Conservation (phyloP, 148 eudicot genomes). For the Tetragonia tetragonoides region DNA sequence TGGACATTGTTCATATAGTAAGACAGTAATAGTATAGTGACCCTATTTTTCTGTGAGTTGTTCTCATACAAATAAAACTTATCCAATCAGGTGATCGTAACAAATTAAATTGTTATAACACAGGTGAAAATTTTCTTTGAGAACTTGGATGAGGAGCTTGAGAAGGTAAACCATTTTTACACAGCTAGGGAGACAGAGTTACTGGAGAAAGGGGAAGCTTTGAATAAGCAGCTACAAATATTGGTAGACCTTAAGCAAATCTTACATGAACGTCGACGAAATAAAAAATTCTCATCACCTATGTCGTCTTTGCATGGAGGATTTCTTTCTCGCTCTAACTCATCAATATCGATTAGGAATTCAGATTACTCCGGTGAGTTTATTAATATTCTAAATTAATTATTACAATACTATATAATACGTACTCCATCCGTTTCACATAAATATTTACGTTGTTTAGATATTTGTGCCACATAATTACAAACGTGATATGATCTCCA, state of each 20-base stretch:
- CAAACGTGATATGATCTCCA: too few relatives aligned
- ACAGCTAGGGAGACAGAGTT: slow-evolving; percentile 61
- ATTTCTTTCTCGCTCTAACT: slow-evolving; percentile 40
- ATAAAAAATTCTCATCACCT: slow-evolving; percentile 26
- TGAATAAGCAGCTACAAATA: slow-evolving; percentile 62
- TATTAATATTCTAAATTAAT: not conserved
- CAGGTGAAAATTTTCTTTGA: slow-evolving; percentile 62
- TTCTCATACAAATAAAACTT: too few relatives aligned
- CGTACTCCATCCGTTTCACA: too few relatives aligned
- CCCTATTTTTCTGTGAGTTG: too few relatives aligned
- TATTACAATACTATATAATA: too few relatives aligned
- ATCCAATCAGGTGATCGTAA: too few relatives aligned
- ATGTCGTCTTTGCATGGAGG: slow-evolving; percentile 32
- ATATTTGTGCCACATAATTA: too few relatives aligned
- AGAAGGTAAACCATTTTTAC: slow-evolving; percentile 82
- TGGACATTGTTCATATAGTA: too few relatives aligned
- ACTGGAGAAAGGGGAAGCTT: slow-evolving; percentile 58
- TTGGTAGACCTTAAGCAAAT: slow-evolving; percentile 59
- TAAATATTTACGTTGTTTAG: too few relatives aligned
- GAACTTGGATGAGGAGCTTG: slow-evolving; percentile 68
- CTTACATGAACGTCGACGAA: slow-evolving; percentile 47
- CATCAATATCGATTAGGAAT: slow-evolving; percentile 36
- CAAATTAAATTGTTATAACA: not conserved
- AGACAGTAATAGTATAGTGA: too few relatives aligned
- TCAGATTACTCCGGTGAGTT: slow-evolving; percentile 57